Base-by-base conservation (phyloP, 352 stramenopile species). In the Pythium apleroticum region DNA sequence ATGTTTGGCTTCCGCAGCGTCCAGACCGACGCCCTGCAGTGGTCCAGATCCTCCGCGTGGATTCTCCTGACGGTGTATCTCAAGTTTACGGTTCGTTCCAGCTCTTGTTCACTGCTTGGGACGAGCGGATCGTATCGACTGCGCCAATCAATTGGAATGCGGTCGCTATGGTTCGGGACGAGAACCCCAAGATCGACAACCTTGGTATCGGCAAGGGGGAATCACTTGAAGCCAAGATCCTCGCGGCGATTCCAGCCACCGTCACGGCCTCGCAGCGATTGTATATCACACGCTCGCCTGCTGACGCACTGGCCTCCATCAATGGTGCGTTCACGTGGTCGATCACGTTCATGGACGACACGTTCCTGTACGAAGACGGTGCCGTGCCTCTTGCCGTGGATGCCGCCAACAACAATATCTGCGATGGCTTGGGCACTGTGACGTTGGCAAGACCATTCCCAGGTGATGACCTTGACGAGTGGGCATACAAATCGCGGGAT, bases 291-390 rank as follows among this genome's bases (percentile, higher is more conserved):
- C 72, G 84, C 11, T 69, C 72, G 8, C 81, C 81, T 4, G 64
- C 66, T 0, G 65, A 78, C 11, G 48, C 66, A 1, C 20, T 45
- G 4, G 25, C 72, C 5, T 83, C 80, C 14, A 37, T 43, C 0
- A 77, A 82, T 19, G 81, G 80, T 25, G 78, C 73, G 19, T 92
- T 89, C 50, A 73, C 75, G 28, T 92, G 84, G 84, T 76, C 72
- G 0, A 83, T 92, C 37, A 92, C 84, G 15, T 92, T 92, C 53
- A 67, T 92, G 0, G 59, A 78, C 3, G 68, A 81, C 22, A 55
- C 75, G 12, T 69, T 57, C 0, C 54, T 76, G 7, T 61, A 67
- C 9, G 57, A 28, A 15, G 52, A 28, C 0, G 30, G 48, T 7
- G 28, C 22, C 0, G 43, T 65, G 0, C 68, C 74, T 9, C 54